Base-by-base conservation (phyloP, 2,329 filamentous ascomycete genomes). In the Trichocomaceae sp. region DNA sequence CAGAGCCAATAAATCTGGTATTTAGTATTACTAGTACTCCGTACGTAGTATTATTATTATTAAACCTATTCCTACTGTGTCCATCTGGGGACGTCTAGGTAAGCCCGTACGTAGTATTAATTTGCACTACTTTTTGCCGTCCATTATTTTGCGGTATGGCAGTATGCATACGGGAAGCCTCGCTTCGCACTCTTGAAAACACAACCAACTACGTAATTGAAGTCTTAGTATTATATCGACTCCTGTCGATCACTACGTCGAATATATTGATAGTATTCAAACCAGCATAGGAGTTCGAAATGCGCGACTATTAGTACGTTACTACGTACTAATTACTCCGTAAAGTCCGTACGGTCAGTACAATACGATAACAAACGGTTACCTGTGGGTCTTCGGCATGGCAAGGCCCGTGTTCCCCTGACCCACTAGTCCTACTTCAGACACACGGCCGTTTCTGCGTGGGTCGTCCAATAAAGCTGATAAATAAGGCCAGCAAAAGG, bases 381-480 rank as follows among this genome's bases (percentile, higher is more conserved):
- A 31, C 2, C 3, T 17, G 41, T 44, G 50, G 50, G 44, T 37
- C 50, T 19, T 39, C 33, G 33, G 33, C 42, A 53, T 41, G 45
- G 42, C 44, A 42, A 20, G 51, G 44, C 51, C 45, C 51, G 51
- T 53, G 42, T 47, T 41, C 42, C 31, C 31, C n/a, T 22, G 5
- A 19, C 20, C 8, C 44, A 33, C 51, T 53, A 53, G 51, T 41
- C 44, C 12, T 53, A 22, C 33, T 53, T 17, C 5, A 9, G 51
- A 29, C 29, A 47, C 42, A 53, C 41, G 33, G 51, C 51, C 51
- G 51, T 47, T 53, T 52, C 26, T 33, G 5, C 17, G n/a, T 22
- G 15, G 13, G 23, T 5, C 49, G 19, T 22, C 39, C 39, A 45
- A 33, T 44, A 17, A 45, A 22, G 9, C 17, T 9, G 10, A 4